Conservation (phyloP, 768 basidiomycete genomes). For the Paxillus ammoniavirescens region DNA sequence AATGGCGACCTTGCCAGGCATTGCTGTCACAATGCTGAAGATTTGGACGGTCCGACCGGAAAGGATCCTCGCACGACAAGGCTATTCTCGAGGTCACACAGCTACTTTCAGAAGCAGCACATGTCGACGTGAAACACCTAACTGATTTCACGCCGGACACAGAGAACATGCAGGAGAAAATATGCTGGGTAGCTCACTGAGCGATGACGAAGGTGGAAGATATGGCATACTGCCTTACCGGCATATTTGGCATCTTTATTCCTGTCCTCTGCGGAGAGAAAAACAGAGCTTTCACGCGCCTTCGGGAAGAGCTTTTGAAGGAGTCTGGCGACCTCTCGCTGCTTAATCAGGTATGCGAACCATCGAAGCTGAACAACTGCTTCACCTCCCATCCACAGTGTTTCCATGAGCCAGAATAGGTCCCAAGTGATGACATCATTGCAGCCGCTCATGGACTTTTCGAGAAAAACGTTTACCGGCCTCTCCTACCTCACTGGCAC, state of each 20-base stretch:
- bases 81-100: not conserved
- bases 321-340: conserved; percentile 1
- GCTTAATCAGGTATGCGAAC: conserved; percentile 6
- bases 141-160: not conserved
- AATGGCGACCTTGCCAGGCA: conserved; percentile 67
- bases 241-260: not conserved
- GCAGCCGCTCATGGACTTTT: not conserved
- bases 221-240: not conserved
- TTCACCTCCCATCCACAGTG: conserved; percentile 7
- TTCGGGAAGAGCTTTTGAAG: conserved; percentile 4
- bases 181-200: not conserved
- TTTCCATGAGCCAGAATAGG: not conserved
- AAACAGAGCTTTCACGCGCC: conserved; percentile 4
- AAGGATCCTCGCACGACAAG: not conserved
- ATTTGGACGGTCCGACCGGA: conserved; percentile 46
- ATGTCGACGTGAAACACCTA: not conserved
- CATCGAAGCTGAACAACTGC: conserved; percentile 2
- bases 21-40: conserved; percentile 67
- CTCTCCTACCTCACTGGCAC: not conserved
- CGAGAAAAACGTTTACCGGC: not conserved
- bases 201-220: not conserved
- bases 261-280: not conserved
- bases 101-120: not conserved
- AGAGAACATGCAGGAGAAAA: not conserved
- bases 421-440: not conserved